A percentile compares a stretch with the other conserved stretches of the same genome.
Conservation (phyloP, 345 rosid genomes). For the Eucalyptus pauciflora region DNA sequence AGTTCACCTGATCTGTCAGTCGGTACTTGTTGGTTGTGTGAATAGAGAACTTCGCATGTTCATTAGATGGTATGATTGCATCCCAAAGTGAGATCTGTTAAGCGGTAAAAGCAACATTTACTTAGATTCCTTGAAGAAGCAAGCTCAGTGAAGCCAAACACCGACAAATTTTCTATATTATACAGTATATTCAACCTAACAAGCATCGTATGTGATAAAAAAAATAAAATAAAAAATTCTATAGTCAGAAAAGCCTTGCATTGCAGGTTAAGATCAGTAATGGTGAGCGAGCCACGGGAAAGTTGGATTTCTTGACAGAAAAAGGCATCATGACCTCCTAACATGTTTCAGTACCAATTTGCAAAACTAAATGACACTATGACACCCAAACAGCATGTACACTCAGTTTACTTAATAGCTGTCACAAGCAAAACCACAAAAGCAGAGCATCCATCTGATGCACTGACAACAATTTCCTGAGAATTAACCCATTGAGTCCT, state of each 20-base stretch:
- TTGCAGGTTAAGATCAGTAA: background rate
- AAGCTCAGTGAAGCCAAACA: background rate
- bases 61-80: conserved; percentile 75
- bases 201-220: background rate
- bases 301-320: background rate
- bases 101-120: background rate
- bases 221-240: background rate
- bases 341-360: background rate
- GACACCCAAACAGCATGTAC: background rate
- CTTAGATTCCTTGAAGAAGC: background rate
- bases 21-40: conserved; percentile 85
- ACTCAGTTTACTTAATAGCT: background rate
- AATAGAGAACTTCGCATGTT: conserved; percentile 64
- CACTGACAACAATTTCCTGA: background rate
- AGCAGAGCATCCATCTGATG: background rate
- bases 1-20: conserved; percentile 76
- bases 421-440: background rate
- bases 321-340: background rate
- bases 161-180: background rate
- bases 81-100: conserved; percentile 93
- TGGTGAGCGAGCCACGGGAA: background rate
- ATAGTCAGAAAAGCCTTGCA: background rate
- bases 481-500: background rate
- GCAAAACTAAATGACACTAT: background rate
- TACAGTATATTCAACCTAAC: background rate